Percentiles rank a stretch among this genome's conserved stretches.
Evolutionary conservation across 2,329 filamentous ascomycete species (phyloP).

Genomic region (Penicillium sp.): DNA sequence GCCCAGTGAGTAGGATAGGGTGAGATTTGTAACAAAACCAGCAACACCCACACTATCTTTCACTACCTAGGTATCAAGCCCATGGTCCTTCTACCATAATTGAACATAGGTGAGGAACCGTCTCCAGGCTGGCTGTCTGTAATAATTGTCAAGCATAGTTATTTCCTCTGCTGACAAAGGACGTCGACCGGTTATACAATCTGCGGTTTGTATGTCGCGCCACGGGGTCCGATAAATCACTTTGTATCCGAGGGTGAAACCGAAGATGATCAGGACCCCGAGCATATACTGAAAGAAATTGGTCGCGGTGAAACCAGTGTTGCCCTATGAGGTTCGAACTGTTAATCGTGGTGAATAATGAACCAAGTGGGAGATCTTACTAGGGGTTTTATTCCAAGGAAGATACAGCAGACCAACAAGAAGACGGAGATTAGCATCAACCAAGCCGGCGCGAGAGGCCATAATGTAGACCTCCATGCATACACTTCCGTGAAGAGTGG

Average conservation of each 20-base stretch:
- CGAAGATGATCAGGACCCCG: conserved; percentile 27
- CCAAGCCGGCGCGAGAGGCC: conserved; percentile 33
- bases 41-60: too few relatives aligned
- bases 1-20: too few relatives aligned
- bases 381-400: neutral
- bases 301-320: neutral
- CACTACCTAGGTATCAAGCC: too few relatives aligned
- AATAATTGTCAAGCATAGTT: conserved; percentile 24
- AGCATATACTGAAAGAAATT: conserved; percentile 32
- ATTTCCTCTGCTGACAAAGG: conserved; percentile 24
- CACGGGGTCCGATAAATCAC: conserved; percentile 23
- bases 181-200: conserved; percentile 24
- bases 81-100: neutral
- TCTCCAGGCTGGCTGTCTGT: conserved; percentile 23
- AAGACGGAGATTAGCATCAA: conserved; percentile 2
- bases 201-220: conserved; percentile 21
- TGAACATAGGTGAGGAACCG: conserved; percentile 13
- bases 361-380: neutral
- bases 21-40: too few relatives aligned
- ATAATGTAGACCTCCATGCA: conserved; percentile 31
- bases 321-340: neutral
- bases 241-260: conserved; percentile 27
- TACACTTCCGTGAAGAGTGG: conserved; percentile 29
- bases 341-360: neutral
- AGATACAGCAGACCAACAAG: conserved; percentile 2